Conservation (phyloP, 2,329 filamentous ascomycete species). For the Pseudogymnoascus sp. region DNA sequence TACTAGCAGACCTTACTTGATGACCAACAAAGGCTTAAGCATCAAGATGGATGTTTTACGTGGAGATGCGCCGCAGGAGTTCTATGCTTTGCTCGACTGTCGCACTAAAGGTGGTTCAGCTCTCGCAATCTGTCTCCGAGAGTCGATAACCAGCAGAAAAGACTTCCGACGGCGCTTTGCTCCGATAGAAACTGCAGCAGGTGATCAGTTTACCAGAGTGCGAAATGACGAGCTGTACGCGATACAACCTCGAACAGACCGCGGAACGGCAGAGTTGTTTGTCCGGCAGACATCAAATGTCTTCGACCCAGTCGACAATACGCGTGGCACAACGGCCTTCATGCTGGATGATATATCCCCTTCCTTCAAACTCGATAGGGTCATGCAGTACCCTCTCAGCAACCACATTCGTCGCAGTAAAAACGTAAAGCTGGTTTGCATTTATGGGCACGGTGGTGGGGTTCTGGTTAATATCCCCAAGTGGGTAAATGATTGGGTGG, state of each 20-base stretch:
- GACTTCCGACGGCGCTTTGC: background rate
- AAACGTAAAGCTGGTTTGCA: background rate
- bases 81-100: background rate
- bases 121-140: background rate
- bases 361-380: background rate
- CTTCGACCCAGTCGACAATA: background rate
- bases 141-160: background rate
- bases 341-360: background rate
- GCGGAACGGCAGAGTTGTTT: background rate
- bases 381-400: background rate
- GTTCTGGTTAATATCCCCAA: background rate
- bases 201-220: background rate
- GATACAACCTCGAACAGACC: background rate
- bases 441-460: background rate
- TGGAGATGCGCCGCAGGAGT: background rate
- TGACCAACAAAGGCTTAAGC: background rate
- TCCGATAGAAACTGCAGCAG: background rate
- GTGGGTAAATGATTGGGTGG: background rate
- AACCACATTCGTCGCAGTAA: no score
- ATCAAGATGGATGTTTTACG: background rate
- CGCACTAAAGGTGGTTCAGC: background rate
- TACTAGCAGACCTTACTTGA: background rate
- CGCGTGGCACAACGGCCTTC: background rate
- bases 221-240: background rate
- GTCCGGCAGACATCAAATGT: background rate